Percentiles rank a stretch among this genome's conserved stretches.
phyloP scores from a whole-genome alignment of 305 asterid species.

The Solanum hybrid region DNA sequence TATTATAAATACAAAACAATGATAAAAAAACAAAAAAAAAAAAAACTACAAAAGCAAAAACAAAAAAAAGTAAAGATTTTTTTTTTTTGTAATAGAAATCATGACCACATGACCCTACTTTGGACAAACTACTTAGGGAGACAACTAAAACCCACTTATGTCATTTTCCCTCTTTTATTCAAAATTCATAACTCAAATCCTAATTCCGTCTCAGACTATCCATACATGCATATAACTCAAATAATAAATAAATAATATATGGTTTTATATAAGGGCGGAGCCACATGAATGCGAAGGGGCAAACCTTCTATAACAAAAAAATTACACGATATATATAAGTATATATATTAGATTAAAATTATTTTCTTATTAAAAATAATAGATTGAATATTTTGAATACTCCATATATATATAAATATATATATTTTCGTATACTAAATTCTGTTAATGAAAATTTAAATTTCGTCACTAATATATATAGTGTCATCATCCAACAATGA shows the following conservation, averaged over 20 bases:
- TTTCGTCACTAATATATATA: fast-evolving
- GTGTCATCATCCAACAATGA: neutral
- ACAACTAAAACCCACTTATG: neutral
- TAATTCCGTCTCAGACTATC: too few species aligned
- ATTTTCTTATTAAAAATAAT: too few species aligned
- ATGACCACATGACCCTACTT: neutral
- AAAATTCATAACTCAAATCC: neutral
- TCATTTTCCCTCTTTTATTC: neutral
- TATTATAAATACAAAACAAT: too few species aligned
- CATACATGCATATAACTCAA: too few species aligned
- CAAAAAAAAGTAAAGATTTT: too few species aligned
- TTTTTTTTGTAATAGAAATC: neutral
- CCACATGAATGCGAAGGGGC: neutral
- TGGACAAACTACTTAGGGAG: neutral
- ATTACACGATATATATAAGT: neutral
- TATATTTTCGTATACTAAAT: neutral
- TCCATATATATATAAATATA: too few species aligned
- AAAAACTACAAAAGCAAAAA: neutral
- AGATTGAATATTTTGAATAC: too few species aligned
- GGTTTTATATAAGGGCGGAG: fast-evolving
- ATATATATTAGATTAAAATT: too few species aligned
- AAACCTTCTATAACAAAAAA: neutral
- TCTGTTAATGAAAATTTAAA: neutral
- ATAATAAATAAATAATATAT: too few species aligned
- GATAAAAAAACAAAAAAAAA: neutral